A percentile compares a stretch with the other conserved stretches of the same genome.
These are phyloP conservation scores for Lodderomyces jiufengensis DNA, from an alignment of 1,139 yeast genomes.

Conservation along the genomic window DNA sequence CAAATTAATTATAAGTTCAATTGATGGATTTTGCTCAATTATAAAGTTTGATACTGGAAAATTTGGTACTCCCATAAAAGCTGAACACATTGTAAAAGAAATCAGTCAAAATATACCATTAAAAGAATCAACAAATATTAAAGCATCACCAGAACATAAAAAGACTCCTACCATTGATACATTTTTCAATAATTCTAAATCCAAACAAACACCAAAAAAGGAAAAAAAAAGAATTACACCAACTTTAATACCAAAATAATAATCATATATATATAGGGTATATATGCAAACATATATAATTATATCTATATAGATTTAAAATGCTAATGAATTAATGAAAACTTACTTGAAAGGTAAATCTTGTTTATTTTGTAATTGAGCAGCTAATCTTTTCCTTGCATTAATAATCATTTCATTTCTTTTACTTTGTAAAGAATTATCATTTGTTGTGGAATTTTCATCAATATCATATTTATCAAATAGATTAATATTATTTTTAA, in stretches of 20 bases:
- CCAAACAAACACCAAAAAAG: conserved; percentile 16
- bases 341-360: conserved; percentile 4
- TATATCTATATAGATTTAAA: neutral
- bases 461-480: conserved; percentile 37
- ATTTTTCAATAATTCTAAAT: conserved; percentile 10
- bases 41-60: conserved; percentile 48
- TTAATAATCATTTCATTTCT: conserved; percentile 43
- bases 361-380: conserved; percentile 29
- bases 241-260: conserved; percentile 25
- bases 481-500: conserved; percentile 23
- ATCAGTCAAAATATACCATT: neutral
- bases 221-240: conserved; percentile 47
- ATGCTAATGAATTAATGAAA: neutral
- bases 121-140: neutral
- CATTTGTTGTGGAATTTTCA: conserved; percentile 14
- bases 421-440: conserved; percentile 22
- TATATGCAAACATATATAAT: neutral
- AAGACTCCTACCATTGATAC: conserved; percentile 13
- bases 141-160: neutral
- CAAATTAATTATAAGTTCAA: conserved; percentile 72
- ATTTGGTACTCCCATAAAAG: conserved; percentile 42
- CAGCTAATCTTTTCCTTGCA: conserved; percentile 41
- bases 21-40: conserved; percentile 89
- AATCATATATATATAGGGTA: neutral
- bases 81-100: conserved; percentile 1